Evolutionary conservation across 2,329 filamentous ascomycete species (phyloP), one percentile per base, ranked within the genome.

Genomic region (Diatrype stigma): DNA sequence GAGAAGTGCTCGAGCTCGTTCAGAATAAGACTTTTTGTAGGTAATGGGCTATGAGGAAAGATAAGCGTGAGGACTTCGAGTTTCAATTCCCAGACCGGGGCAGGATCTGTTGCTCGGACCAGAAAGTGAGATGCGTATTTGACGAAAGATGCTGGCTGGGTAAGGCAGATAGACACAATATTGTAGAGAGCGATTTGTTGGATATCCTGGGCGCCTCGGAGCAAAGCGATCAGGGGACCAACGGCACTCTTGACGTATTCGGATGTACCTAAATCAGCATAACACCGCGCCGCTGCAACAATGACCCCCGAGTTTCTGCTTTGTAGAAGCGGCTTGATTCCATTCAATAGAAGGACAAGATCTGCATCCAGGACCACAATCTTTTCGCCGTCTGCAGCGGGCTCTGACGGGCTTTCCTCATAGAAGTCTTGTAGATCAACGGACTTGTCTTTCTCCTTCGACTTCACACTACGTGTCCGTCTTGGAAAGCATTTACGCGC

Each of bases 1-100:
- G 89, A 90, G 68, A 97, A 97, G 71, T 97, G 93, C 63, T 96
- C 92, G 6, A 99, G 79, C 66, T 99, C 94, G 58, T 89, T 92
- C 47, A 99, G 78, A 44, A 97, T 90, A 6, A 99, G 78, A 51
- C 88, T 89, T 68, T 96, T 95, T 52, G 88, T 75, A 52, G 90
- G 85, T 10, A 81, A 68, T 6, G 86, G 84, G 57, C 86, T 86
- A 64, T 96, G 81, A 0, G 93, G 91, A 62, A 97, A 99, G 58
- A 97, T 85, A 54, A 99, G 78, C 0, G 94, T 93, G 50, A 97
- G 76, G 3, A 96, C 75, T 68, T 99, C 95, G 23, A 99, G 78
- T 70, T 99, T 99, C 37, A 97, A 78, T 55, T 87, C 86, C 89
- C 91, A 96, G 19, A 96, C 87, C 19, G 89, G 82, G 14, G 87